Evolutionary conservation across 257 asterid species (phyloP), one percentile per base, ranked within the genome.

Genomic region (Thymus mandschuricus): DNA sequence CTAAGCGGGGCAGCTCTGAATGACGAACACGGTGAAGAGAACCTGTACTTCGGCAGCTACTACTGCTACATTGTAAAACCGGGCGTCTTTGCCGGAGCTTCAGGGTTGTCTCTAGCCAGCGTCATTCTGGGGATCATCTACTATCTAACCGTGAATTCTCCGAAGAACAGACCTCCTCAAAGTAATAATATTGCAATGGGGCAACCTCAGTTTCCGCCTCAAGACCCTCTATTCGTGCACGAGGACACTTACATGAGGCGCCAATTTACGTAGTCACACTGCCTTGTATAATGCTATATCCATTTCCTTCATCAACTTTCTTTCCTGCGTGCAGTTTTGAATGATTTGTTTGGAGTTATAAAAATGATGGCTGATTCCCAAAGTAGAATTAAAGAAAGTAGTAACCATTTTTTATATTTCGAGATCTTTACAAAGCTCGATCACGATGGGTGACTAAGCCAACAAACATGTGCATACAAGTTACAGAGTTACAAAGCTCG

Each of bases 1-100:
- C 88, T 94, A 21, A 91, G 93, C 1, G 99, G 99, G 6, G 97
- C 99, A 46, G 96, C 97, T 8, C 87, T 91, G 48, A 94, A 94
- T 21, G 96, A 85, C 50, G 93, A 88, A 65, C 97, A 88, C 11
- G 92, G 95, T 2, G 92, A 86, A 35, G 97, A 88, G 82, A 87
- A 74, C 81, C 7, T 81, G 69, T 89, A 87, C 77, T 84, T 89
- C 35, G 84, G 85, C 73, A 84, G 73, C 76, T 86, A 87, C 78
- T 85, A 84, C 74, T 91, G 97, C 38, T 89, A 87, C 31, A 91
- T 89, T 40, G 95, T 91, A n/a, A 94, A 89, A 78, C 89, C 90
- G 1, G 97, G 99, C 33, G 97, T 91, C 71, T 89, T 94, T 78
- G 92, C 95, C 41, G 97, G 90, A 77, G 97, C 99, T 70, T 81